A percentile compares a stretch with the other conserved stretches of the same genome.
Conservation (phyloP, 169 alveolate genomes). For the Hepatocystis sp. region DNA sequence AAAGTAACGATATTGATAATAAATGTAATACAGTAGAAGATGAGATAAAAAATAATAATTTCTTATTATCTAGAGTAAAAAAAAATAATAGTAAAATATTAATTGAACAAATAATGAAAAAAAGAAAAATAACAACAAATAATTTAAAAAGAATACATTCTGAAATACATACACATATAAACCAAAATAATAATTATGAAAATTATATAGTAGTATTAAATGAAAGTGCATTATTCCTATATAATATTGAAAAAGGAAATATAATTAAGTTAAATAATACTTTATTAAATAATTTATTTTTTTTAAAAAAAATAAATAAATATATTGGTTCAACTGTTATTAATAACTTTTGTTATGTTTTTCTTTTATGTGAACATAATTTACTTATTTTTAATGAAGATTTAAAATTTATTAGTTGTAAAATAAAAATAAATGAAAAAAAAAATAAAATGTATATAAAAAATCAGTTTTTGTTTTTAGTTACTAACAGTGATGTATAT, state of each 20-base stretch:
- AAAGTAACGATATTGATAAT: too few species aligned
- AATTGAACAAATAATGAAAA: neutral
- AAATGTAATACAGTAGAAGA: too few species aligned
- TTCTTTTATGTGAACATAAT: slow-evolving; percentile 23
- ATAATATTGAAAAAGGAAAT: slow-evolving; percentile 19
- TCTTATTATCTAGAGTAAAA: too few species aligned
- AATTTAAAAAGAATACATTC: neutral
- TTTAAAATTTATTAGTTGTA: neutral
- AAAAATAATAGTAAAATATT: too few species aligned
- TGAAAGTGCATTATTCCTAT: slow-evolving; percentile 24
- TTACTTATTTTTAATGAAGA: slow-evolving; percentile 33
- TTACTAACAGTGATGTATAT: slow-evolving; percentile 34
- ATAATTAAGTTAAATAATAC: slow-evolving; percentile 14
- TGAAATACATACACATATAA: neutral
- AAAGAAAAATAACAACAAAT: neutral
- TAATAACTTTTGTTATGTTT: slow-evolving; percentile 21
- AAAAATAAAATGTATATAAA: slow-evolving; percentile 29
- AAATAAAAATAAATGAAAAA: slow-evolving; percentile 22
- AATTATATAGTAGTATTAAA: slow-evolving; percentile 30
- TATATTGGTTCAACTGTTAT: slow-evolving; percentile 13
- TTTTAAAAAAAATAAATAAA: slow-evolving; percentile 35
- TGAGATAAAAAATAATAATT: too few species aligned
- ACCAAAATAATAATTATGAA: slow-evolving; percentile 8
- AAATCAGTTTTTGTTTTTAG: slow-evolving; percentile 18
- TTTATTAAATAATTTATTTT: slow-evolving; percentile 14